phyloP scores from a whole-genome alignment of 768 basidiomycete genomes.

The Tricholoma flavovirens region DNA sequence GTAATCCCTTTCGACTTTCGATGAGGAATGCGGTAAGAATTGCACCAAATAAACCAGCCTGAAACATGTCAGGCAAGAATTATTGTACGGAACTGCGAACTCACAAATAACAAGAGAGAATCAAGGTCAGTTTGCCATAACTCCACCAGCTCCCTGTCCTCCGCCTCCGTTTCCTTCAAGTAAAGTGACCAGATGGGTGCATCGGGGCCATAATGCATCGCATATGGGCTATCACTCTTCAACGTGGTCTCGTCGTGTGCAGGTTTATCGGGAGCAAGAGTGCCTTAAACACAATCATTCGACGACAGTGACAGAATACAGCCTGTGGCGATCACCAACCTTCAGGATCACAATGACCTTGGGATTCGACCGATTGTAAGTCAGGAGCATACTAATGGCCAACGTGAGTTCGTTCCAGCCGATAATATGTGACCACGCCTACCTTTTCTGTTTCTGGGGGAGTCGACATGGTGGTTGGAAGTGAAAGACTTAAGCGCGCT shows the following conservation, averaged over 20 bases:
- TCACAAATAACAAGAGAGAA: background rate
- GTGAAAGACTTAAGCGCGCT: too few relatives aligned
- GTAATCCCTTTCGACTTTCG: background rate
- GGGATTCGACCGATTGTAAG: background rate
- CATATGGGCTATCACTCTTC: background rate
- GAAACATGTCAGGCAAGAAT: background rate
- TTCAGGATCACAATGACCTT: background rate
- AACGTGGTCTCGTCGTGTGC: too few relatives aligned
- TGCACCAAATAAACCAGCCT: slow-evolving; percentile 2
- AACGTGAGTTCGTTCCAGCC: too few relatives aligned
- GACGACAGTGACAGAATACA: background rate
- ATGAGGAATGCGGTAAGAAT: slow-evolving; percentile 1
- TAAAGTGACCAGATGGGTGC: background rate
- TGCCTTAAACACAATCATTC: background rate
- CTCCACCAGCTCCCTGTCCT: background rate
- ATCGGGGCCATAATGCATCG: background rate
- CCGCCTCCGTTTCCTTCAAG: background rate
- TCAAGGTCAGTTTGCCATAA: background rate
- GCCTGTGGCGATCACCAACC: background rate
- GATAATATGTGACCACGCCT: too few relatives aligned
- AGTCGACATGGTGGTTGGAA: too few relatives aligned
- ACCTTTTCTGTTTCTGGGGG: too few relatives aligned
- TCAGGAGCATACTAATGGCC: background rate
- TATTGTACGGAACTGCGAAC: too few relatives aligned
- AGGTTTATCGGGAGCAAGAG: background rate